A percentile compares a stretch with the other conserved stretches of the same genome.
Evolutionary conservation across 2,329 filamentous ascomycete species (phyloP).

Genomic region (Aspergillus amoenus): DNA sequence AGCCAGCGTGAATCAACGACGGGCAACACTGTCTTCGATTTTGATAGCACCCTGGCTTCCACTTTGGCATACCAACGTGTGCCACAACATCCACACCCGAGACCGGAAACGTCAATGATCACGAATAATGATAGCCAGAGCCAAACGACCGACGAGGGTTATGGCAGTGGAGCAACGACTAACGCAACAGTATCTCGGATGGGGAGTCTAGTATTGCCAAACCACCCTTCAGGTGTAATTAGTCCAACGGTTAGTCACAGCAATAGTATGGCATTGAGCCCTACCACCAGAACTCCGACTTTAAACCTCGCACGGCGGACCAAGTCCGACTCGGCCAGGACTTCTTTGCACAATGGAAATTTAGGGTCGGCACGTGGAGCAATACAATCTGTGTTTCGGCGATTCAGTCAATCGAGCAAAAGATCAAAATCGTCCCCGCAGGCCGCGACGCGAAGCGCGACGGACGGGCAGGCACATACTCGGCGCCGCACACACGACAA

Average conservation of each 20-base stretch:
- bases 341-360: constrained; percentile 3
- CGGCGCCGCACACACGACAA: constrained; percentile 17
- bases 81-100: constrained; percentile 14
- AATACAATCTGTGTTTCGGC: constrained; percentile 19
- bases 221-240: constrained; percentile 17
- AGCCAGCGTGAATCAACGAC: constrained; percentile 26
- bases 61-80: constrained; percentile 26
- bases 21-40: constrained; percentile 33
- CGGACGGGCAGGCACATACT: background rate
- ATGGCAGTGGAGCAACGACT: constrained; percentile 22
- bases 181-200: constrained; percentile 15
- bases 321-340: constrained; percentile 18
- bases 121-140: constrained; percentile 16
- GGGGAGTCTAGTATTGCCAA: constrained; percentile 14
- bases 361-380: constrained; percentile 22
- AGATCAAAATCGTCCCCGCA: constrained; percentile 3
- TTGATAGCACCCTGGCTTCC: constrained; percentile 29
- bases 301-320: constrained; percentile 18
- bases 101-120: constrained; percentile 7
- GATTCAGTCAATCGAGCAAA: constrained; percentile 16
- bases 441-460: constrained; percentile 13
- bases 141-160: constrained; percentile 29
- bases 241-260: constrained; percentile 18
- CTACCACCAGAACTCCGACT: constrained; percentile 5
- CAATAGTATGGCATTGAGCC: constrained; percentile 18